Evolutionary conservation across 345 rosid species (phyloP), one percentile per base, ranked within the genome.

Genomic region (Trapa incisa): DNA sequence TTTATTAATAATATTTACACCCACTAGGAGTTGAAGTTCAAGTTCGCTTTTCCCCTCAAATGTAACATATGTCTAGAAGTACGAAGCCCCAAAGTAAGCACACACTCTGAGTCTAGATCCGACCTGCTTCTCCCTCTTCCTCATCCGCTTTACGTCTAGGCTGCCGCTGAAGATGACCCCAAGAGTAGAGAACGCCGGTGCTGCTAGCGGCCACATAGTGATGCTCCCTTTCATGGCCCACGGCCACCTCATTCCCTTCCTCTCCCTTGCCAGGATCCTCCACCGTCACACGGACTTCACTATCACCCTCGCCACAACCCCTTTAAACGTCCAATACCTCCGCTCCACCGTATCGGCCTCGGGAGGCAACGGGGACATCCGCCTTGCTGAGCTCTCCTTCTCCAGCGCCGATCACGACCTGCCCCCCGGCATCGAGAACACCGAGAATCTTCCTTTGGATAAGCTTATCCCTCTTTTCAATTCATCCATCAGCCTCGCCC

Each of bases 161-260:
- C 0, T 22, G 29, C 29, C 29, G 29, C 29, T 22, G 29, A 22
- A 22, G 29, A 22, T 22, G 29, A 22, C 29, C 29, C 29, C 29
- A 22, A 22, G 29, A 22, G 29, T 22, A 22, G 29, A 22, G 29
- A 22, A 22, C 29, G 29, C 29, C 29, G 29, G 29, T 22, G 29
- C 29, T 22, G 43, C 43, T 8, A 8, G 7, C 7, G 43, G 43
- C 43, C 72, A 68, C 41, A 22, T 72, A 33, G 57, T 71, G 62
- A 56, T 71, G 70, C 61, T 67, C 16, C 72, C 78, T 6, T 71
- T 67, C 68, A 75, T 70, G 78, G 74, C 78, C 0, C 74, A 70
- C 0, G 74, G 78, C 74, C 78, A 75, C 47, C 58, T 75, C 8
- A 75, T 70, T 52, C 78, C 74, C 13, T 75, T 70, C 74, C 53